Percentiles rank a stretch among this genome's conserved stretches.
These are phyloP conservation scores for Conidiobolus incongruus DNA, from an alignment of 371 early-diverging fungal genomes.

Conservation along the genomic window DNA sequence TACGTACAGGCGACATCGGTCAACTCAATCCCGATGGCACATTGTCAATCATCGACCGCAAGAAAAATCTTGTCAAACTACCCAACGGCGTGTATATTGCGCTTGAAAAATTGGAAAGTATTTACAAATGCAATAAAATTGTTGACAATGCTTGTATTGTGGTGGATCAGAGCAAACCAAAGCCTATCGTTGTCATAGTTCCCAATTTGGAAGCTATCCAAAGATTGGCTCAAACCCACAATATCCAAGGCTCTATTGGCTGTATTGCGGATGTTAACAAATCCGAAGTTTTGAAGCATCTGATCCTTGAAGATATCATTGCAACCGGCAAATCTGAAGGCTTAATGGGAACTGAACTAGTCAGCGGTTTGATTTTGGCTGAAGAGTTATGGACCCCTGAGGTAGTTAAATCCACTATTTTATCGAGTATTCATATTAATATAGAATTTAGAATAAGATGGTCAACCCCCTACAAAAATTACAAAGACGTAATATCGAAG, in stretches of 20 bases:
- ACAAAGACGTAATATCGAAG: too few relatives aligned
- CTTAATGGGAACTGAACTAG: slow-evolving; percentile 42
- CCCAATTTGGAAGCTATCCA: slow-evolving; percentile 14
- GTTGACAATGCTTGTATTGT: slow-evolving; percentile 71
- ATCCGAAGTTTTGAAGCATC: background rate
- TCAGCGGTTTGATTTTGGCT: slow-evolving; percentile 38
- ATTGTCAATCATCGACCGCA: slow-evolving; percentile 59
- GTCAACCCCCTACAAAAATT: too few relatives aligned
- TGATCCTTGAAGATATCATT: slow-evolving; percentile 13
- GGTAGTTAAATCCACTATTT: too few relatives aligned
- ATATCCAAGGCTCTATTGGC: too few relatives aligned
- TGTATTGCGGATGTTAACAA: too few relatives aligned
- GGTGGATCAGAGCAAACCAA: slow-evolving; percentile 44
- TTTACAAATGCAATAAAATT: slow-evolving; percentile 54
- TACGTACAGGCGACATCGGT: slow-evolving; percentile 89
- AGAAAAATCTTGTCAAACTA: slow-evolving; percentile 73
- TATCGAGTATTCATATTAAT: too few relatives aligned
- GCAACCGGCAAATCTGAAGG: slow-evolving; percentile 23
- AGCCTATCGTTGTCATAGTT: slow-evolving; percentile 29
- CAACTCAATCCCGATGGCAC: slow-evolving; percentile 46
- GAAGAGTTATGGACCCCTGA: slow-evolving; percentile 74
- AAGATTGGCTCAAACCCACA: slow-evolving; percentile 10
- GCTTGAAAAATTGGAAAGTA: slow-evolving; percentile 89
- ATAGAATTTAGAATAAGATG: too few relatives aligned
- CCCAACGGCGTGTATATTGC: slow-evolving; percentile 93